Percentiles rank a stretch among this genome's conserved stretches.
These are phyloP conservation scores for Fusarium sp. DNA, from an alignment of 2,329 filamentous ascomycete species.

Conservation along the genomic window DNA sequence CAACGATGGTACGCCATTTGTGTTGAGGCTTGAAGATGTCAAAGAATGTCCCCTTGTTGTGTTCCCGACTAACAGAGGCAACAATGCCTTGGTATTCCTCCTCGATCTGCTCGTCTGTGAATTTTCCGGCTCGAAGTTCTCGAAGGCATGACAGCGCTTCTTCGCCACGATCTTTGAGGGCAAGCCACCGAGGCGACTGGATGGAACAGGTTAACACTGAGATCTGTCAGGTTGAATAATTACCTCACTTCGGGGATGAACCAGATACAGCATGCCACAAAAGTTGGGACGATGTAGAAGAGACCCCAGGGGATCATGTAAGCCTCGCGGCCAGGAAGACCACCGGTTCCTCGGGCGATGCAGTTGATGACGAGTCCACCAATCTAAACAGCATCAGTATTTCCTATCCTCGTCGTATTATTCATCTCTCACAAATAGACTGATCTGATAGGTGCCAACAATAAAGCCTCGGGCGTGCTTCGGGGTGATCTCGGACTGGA, in stretches of 20 bases:
- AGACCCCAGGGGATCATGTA: slow-evolving; percentile 54
- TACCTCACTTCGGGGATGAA: too few relatives aligned
- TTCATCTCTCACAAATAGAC: neutral
- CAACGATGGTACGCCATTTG: slow-evolving; percentile 41
- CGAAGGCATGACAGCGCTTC: slow-evolving; percentile 46
- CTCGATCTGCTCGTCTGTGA: slow-evolving; percentile 44
- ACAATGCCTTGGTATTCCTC: slow-evolving; percentile 29
- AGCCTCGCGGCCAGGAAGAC: slow-evolving; percentile 46
- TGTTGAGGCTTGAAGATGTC: slow-evolving; percentile 34
- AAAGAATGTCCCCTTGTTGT: slow-evolving; percentile 37
- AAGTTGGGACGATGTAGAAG: slow-evolving; percentile 53
- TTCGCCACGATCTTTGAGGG: slow-evolving; percentile 33
- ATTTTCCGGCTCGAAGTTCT: slow-evolving; percentile 42
- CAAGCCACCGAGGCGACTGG: too few relatives aligned
- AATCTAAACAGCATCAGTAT: too few relatives aligned
- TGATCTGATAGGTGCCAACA: slow-evolving; percentile 38
- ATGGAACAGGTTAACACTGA: too few relatives aligned
- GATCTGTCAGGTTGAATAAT: too few relatives aligned
- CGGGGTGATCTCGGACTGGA: slow-evolving; percentile 53
- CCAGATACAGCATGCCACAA: slow-evolving; percentile 38
- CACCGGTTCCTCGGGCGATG: slow-evolving; percentile 49
- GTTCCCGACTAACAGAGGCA: slow-evolving; percentile 40
- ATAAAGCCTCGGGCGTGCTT: slow-evolving; percentile 48
- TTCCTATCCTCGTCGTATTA: too few relatives aligned
- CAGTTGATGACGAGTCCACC: slow-evolving; percentile 39